Evolutionary conservation across 257 asterid species (phyloP), one percentile per base, ranked within the genome.

Genomic region (Jacaranda copaia): DNA sequence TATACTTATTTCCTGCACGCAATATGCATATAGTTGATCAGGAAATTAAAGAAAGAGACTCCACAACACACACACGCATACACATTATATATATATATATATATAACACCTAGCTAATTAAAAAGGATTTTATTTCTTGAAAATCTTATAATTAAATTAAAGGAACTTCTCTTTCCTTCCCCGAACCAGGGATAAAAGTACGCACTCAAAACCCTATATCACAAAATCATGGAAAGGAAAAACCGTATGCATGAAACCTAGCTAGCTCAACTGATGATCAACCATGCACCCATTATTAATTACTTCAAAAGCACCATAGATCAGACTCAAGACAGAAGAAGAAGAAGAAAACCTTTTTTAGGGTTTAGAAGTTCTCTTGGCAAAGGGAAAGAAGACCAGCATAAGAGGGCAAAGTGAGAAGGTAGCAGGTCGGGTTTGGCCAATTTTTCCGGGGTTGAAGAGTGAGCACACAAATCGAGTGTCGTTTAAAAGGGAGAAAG

Each of bases 391-490:
- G 78, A 85, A 65, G 85, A 86, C 87, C 77, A 80, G 51, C 63
- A 83, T 68, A 75, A 68, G 53, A 65, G 66, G 70, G 57, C 60
- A 62, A 67, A 25, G 63, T 39, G 65, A 51, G 74, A 55, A 80
- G 84, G 46, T 25, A 42, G 46, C 83, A 81, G 85, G 79, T 84
- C 53, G 70, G 68, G 35, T 59, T 77, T 53, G 52, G 73, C 77
- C 87, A 78, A 59, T 36, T 81, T 81, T 71, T 79, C 70, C 68
- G 79, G 16, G 79, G 16, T 68, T 63, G 67, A 73, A 46, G 69
- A 56, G 80, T 85, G 69, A 56, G 80, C 87, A 85, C 89, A 82
- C 85, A 39, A 77, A 79, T 77, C 82, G 88, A 82, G 83, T 70
- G 52, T 60, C 65, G 81, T 79, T 81, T 56, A 77, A 77, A 81